These are phyloP conservation scores for Xylariales sp. DNA, from an alignment of 2,329 filamentous ascomycete genomes.

Conservation along the genomic window DNA sequence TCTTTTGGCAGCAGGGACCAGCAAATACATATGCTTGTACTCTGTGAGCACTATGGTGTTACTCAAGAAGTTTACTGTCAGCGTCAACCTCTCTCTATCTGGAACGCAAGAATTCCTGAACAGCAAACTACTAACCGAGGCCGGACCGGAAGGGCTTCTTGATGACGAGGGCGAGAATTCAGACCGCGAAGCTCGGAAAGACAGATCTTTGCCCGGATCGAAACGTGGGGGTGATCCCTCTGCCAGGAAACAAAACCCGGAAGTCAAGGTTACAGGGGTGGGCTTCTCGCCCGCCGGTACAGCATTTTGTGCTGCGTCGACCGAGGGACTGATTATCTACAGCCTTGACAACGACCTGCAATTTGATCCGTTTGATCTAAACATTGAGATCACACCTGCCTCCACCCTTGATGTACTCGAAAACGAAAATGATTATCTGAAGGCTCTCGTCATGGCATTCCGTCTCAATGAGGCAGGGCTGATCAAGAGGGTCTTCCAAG, in stretches of 20 bases:
- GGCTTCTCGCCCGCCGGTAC: conserved; percentile 85
- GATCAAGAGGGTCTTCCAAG: conserved; percentile 80
- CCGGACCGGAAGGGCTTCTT: conserved; percentile 76
- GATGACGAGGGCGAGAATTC: conserved; percentile 86
- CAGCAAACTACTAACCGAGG: conserved; percentile 86
- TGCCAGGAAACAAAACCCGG: conserved; percentile 67
- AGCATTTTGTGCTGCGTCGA: conserved; percentile 90
- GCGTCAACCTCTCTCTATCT: conserved; percentile 89
- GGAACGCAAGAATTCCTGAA: conserved; percentile 97
- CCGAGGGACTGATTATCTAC: conserved; percentile 91
- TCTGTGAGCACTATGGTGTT: conserved; percentile 89
- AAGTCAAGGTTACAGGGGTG: conserved; percentile 79
- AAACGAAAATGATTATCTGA: conserved; percentile 73
- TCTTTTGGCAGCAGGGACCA: conserved; percentile 85
- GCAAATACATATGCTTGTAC: conserved; percentile 98
- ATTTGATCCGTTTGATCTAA: conserved; percentile 95
- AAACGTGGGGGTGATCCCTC: conserved; percentile 81
- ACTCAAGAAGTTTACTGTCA: conserved; percentile 92
- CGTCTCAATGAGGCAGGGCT: conserved; percentile 82
- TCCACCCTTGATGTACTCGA: conserved; percentile 69
- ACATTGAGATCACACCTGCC: conserved; percentile 86
- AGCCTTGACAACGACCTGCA: conserved; percentile 77
- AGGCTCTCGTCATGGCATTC: conserved; percentile 95
- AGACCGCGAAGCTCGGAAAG: conserved; percentile 79
- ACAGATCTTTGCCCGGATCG: conserved; percentile 75